Evolutionary conservation across 495 filamentous ascomycete genomes (phyloP), one percentile per base, ranked within the genome.

Genomic region (Delitschia confertaspora): DNA sequence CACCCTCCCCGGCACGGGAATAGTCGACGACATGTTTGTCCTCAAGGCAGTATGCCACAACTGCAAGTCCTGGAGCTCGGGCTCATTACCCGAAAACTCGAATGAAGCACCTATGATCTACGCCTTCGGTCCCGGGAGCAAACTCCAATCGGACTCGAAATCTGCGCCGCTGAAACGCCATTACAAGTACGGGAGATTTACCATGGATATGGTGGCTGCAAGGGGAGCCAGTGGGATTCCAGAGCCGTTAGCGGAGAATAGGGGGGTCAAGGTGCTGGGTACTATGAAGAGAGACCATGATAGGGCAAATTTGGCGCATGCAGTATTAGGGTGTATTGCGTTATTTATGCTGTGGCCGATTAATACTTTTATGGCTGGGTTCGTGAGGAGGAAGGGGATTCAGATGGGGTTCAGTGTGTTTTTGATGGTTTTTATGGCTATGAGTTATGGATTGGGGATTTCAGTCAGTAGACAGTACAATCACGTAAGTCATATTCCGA

Each of bases 331-430:
- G 13, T 42, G 36, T 22, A 14, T 57, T 14, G 57, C 53, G 6
- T 21, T 60, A 21, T 49, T 60, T 19, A 40, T 57, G 2, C 23
- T 60, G 10, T 57, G 40, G 32, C 57, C 57, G 16, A 11, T 60
- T 2, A 55, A 55, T 20, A 36, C 55, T 0, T n/a, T 57, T 6
- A 22, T 46, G 18, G 49, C 49, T 2, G 48, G 57, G 1, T 53
- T 55, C 29, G 46, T 60, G 30, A 34, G 39, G 21, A 54, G 32
- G 16, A 38, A 54, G 4, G 32, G 34, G 30, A 32, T 60, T 2
- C 57, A 60, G 22, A 19, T 54, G 14, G 33, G 38, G 9, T 35
- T 48, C 11, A 49, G 45, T 3, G 27, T 48, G 14, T 35, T 55
- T 7, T 39, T 49, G 24, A 37, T 49, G 14, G 30, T 49, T 0